Base-by-base conservation (phyloP, 768 basidiomycete species). In the Suillus decipiens region DNA sequence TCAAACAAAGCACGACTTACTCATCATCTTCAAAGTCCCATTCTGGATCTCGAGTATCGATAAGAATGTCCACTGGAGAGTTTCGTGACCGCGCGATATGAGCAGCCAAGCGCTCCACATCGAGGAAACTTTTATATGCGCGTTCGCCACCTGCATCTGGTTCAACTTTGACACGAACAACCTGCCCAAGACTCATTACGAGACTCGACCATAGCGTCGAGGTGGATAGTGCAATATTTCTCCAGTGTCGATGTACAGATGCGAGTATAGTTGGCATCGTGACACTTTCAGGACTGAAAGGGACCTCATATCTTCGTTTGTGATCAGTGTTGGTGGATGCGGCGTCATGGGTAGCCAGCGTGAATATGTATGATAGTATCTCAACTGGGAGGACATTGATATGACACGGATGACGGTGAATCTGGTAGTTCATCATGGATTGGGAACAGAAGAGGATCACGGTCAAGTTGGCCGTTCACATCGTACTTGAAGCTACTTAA, bases 11-110 rank as follows among this genome's bases (percentile, higher is more conserved):
- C 36, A 59, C 17, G 5, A 65, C 61, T 61, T 63, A 85, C 85
- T 80, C 82, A 39, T 77, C 72, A 66, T 86, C 85, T 12, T 76
- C 72, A 65, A 84, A 86, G 68, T 86, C 81, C 85, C 85, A 88
- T 24, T 82, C 79, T 5, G 79, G 79, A 72, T 88, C 86, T 59
- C 86, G 79, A 28, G 80, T 84, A 66, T 87, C 85, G 51, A 88
- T 81, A 50, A 85, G 76, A 61, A 89, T 82, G 63, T 86, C 82
- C 24, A 88, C 70, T 0, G 85, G 79, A 65, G 78, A 78, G 34
- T 76, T 78, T 19, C 78, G 73, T 4, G 87, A 87, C 24, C 82
- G 79, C 19, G 73, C 65, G 15, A 87, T 76, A 69, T 78, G 84
- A 7, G 76, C 69, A 9, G 67, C 66, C 45, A 85, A 73, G 62